Base-by-base conservation (phyloP, 345 rosid species). In the Camelina laxa region DNA sequence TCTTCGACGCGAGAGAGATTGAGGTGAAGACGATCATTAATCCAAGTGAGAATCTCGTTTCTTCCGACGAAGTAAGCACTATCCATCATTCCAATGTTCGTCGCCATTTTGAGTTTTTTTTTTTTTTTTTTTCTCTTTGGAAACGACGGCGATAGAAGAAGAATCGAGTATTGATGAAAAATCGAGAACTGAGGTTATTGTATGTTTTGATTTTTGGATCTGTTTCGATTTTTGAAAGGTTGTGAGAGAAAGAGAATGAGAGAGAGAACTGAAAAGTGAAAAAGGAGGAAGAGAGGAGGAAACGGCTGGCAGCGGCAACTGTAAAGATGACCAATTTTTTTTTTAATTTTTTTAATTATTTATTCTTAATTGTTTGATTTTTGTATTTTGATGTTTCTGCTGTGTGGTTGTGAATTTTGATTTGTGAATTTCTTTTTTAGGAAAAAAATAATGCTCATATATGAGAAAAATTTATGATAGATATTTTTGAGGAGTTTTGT, bases 1-100 rank as follows among this genome's bases (percentile, higher is more conserved):
- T 94, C 97, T 85, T 94, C 98, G 69, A 94, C 76, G 21, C 96
- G 91, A 69, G 93, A 76, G 75, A 94, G 97, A 64, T 85, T 90
- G 69, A 92, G 95, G 65, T 86, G 97, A 76, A 95, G 99, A 72
- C 92, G 83, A 65, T 84, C 86, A 71, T 92, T 95, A 78, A 95
- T 89, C 99, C 99, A 92, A 8, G 89, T 81, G 48, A 95, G 80
- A 54, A 95, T 69, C 88, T 95, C 99, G 77, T 87, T 90, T 79
- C 99, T 85, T 20, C 99, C 99, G 27, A 95, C 99, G 60, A 95
- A 95, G 83, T 95, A 95, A 1, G 96, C 97, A 80, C 93, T 83
- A 73, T 92, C 97, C 97, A 95, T 95, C 87, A 88, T 95, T 38
- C 99, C 99, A 12, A 92, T 90, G 65, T 85, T 90, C 30, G 89